phyloP scores from a whole-genome alignment of 805 yeast genomes.

The Saccharomycopsis malanga region DNA sequence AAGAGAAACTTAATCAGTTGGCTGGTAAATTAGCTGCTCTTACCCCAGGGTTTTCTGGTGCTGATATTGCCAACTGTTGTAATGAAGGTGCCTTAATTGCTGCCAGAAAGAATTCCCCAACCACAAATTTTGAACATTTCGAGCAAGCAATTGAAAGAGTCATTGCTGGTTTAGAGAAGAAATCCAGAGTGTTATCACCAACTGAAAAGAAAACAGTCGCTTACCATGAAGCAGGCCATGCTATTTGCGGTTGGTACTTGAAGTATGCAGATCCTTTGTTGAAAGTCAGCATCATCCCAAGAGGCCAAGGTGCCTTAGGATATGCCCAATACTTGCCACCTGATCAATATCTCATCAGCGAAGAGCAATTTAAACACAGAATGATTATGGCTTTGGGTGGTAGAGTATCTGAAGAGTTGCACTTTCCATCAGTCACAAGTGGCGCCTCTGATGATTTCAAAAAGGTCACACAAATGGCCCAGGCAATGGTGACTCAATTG shows the following conservation, averaged over 20 bases:
- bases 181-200: conserved; percentile 67
- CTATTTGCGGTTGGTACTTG: conserved; percentile 90
- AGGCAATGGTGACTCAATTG: conserved; percentile 77
- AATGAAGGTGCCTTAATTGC: conserved; percentile 93
- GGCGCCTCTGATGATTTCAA: conserved; percentile 93
- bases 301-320: conserved; percentile 94
- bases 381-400: conserved; percentile 97
- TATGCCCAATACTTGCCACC: conserved; percentile 93
- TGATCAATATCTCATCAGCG: conserved; percentile 72
- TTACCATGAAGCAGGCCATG: conserved; percentile 96
- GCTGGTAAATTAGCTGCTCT: conserved; percentile 83
- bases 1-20: conserved; percentile 48
- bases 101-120: conserved; percentile 63
- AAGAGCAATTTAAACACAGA: conserved; percentile 69
- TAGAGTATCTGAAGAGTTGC: conserved; percentile 83
- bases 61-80: conserved; percentile 91
- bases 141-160: conserved; percentile 93
- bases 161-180: conserved; percentile 88
- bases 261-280: conserved; percentile 84
- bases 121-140: conserved; percentile 64
- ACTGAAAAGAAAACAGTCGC: conserved; percentile 84
- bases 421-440: conserved; percentile 79
- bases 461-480: conserved; percentile 84
- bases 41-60: conserved; percentile 95
- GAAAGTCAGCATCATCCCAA: conserved; percentile 89